Conservation (phyloP, 495 filamentous ascomycete species). For the Penicillium daleae region DNA sequence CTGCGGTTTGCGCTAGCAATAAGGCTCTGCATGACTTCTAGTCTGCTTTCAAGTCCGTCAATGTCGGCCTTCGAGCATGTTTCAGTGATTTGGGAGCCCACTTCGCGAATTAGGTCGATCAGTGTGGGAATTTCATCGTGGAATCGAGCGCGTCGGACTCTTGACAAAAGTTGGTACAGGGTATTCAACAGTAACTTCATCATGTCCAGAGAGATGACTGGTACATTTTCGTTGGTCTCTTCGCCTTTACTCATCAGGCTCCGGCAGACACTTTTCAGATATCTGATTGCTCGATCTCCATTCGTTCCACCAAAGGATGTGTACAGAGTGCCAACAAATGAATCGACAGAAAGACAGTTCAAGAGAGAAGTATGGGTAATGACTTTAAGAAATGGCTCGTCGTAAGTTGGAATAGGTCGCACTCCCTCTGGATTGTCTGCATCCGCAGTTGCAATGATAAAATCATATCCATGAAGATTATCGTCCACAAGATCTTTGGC, state of each 20-base stretch:
- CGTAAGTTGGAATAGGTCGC: neutral
- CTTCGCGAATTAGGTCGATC: neutral
- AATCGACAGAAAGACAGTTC: conserved; percentile 21
- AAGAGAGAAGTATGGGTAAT: conserved; percentile 21
- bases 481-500: conserved; percentile 23
- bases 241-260: conserved; percentile 7
- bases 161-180: conserved; percentile 15
- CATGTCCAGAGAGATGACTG: conserved; percentile 10
- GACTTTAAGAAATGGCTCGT: conserved; percentile 18
- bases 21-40: conserved; percentile 19
- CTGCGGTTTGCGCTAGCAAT: conserved; percentile 10
- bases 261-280: conserved; percentile 15
- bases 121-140: conserved; percentile 17
- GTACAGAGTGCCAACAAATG: conserved; percentile 23
- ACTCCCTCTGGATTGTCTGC: neutral
- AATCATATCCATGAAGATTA: conserved; percentile 2
- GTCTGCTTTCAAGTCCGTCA: conserved; percentile 16
- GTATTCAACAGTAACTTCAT: conserved; percentile 15
- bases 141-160: conserved; percentile 17
- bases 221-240: neutral
- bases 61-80: conserved; percentile 14
- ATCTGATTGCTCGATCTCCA: conserved; percentile 23
- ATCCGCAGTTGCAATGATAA: conserved; percentile 22
- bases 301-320: conserved; percentile 16
- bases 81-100: neutral